Base-by-base conservation (phyloP, 345 rosid species). In the Draba incana region DNA sequence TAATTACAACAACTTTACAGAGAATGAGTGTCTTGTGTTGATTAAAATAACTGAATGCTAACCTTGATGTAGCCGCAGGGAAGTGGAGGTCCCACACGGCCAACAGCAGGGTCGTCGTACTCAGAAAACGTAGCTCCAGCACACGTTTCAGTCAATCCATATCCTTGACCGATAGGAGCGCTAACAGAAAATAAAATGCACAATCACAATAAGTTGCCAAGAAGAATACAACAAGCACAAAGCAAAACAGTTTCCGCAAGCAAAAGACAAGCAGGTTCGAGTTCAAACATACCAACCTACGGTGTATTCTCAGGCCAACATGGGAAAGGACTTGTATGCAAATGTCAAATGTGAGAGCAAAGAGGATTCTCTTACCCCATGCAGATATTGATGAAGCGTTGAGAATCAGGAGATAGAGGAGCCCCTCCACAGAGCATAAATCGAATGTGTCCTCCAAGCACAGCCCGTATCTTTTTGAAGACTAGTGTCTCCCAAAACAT, bases 81-180 rank as follows among this genome's bases (percentile, higher is more conserved):
- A 75, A 92, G 78, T 35, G 97, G 98, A 5, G 97, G 97, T 23
- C 98, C 98, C 20, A 90, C 96, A 49, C 90, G 95, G 28, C 98
- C 98, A 60, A 86, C 92, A 49, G 75, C 70, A 6, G 78, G 20
- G 37, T 89, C 97, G 53, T 92, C 98, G 79, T 78, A 77, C 76
- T 92, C 97, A 20, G 93, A 70, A 79, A 89, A 92, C 33, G 97
- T 81, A 69, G 84, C 86, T 76, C 97, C 98, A 68, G 98, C 97
- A 79, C 69, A 85, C 15, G 98, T 90, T 83, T 92, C 98, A 42
- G 98, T 92, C 85, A 92, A 80, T 70, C 98, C 98, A 80, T 92
- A 92, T 57, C 86, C 97, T 79, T 90, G 98, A 56, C 93, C 92
- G 3, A 90, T 80, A 8, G 88, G 87, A 71, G 97, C 85, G 80